phyloP scores from a whole-genome alignment of 257 asterid species.

The Petunia axillaris region DNA sequence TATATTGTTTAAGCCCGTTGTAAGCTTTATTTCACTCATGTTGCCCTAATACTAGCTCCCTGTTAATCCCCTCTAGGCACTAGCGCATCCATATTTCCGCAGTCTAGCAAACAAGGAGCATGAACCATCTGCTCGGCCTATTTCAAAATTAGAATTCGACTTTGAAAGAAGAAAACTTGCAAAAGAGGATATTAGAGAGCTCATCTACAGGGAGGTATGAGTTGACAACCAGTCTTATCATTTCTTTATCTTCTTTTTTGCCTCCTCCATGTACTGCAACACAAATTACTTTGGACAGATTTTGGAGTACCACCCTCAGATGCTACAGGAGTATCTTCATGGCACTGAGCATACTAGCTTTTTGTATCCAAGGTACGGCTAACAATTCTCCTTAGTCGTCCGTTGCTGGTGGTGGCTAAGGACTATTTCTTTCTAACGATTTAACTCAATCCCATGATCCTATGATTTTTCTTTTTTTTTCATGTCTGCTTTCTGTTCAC shows the following conservation, averaged over 20 bases:
- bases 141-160: constrained; percentile 89
- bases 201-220: constrained; percentile 89
- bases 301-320: constrained; percentile 99
- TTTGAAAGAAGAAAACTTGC: constrained; percentile 79
- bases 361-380: constrained; percentile 95
- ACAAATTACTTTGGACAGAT: constrained; percentile 54
- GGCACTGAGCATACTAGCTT: constrained; percentile 90
- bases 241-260: constrained; percentile 11
- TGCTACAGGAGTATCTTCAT: constrained; percentile 92
- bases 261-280: not conserved
- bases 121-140: constrained; percentile 75
- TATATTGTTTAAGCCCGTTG: not conserved
- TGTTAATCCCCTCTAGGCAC: constrained; percentile 55
- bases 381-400: not conserved
- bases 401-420: not conserved
- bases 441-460: not conserved
- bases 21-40: not conserved
- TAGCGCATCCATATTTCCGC: constrained; percentile 80
- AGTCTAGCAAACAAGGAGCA: constrained; percentile 81
- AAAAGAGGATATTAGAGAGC: constrained; percentile 79
- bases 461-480: not conserved
- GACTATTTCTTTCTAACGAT: not conserved
- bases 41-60: constrained; percentile 24
- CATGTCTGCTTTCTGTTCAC: not conserved
- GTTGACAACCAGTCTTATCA: constrained; percentile 29